Evolutionary conservation across 2,329 filamentous ascomycete species (phyloP).

Genomic region (Cephalotrichum gorgonifer): DNA sequence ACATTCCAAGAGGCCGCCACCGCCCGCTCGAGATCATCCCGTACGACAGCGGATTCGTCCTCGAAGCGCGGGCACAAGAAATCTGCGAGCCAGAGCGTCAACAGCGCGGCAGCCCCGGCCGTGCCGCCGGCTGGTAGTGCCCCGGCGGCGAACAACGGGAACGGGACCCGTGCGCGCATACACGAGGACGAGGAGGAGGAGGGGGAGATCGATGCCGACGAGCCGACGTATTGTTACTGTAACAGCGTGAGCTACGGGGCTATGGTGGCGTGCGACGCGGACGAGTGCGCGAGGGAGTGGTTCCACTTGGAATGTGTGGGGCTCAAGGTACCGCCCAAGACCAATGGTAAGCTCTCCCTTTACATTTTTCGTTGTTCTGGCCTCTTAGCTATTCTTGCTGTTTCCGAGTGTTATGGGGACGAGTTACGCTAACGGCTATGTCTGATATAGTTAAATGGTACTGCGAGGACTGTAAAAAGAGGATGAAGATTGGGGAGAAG

Average conservation of each 20-base stretch:
- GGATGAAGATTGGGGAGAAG: constrained; percentile 45
- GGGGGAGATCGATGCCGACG: constrained; percentile 58
- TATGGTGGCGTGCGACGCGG: constrained; percentile 73
- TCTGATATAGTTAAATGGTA: constrained; percentile 61
- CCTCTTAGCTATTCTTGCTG: background rate
- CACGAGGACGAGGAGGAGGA: constrained; percentile 23
- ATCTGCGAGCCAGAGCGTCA: constrained; percentile 7
- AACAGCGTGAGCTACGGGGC: constrained; percentile 72
- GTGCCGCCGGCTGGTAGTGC: too few species aligned
- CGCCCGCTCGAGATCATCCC: constrained; percentile 41
- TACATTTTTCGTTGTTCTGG: too few species aligned
- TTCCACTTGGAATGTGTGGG: constrained; percentile 78
- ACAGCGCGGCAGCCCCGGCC: constrained; percentile 14
- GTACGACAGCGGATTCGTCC: constrained; percentile 21
- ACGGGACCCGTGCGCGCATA: background rate
- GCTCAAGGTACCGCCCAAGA: constrained; percentile 65
- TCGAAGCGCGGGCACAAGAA: constrained; percentile 47
- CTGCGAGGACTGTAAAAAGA: constrained; percentile 67
- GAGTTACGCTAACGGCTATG: constrained; percentile 18
- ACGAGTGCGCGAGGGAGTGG: constrained; percentile 67
- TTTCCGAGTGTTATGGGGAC: background rate
- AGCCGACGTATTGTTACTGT: constrained; percentile 71
- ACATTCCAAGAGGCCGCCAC: constrained; percentile 47
- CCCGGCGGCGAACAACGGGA: constrained; percentile 6
- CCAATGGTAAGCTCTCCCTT: constrained; percentile 50